These are phyloP conservation scores for Amylostereum chailletii DNA, from an alignment of 1,284 basidiomycete genomes.

Conservation along the genomic window DNA sequence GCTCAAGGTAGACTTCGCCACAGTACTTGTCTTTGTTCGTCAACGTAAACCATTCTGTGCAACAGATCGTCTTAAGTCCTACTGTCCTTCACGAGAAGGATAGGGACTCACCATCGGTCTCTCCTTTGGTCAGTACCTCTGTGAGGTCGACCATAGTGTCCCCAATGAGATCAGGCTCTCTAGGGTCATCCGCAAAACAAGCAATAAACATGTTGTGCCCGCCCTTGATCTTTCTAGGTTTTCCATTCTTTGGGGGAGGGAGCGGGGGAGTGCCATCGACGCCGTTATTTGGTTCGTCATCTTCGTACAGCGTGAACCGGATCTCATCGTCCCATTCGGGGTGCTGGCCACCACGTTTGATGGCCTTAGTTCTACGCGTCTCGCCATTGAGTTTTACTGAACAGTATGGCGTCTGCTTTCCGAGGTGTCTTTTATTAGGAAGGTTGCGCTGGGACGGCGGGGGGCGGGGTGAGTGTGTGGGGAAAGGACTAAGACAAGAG, in stretches of 20 bases:
- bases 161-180: constrained; percentile 94
- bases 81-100: not conserved
- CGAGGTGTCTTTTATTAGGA: constrained; percentile 89
- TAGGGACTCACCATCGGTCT: constrained; percentile 79
- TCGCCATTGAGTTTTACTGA: constrained; percentile 71
- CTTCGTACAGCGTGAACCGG: constrained; percentile 86
- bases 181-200: constrained; percentile 92
- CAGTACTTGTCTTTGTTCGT: constrained; percentile 87
- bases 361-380: constrained; percentile 80
- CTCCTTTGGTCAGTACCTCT: constrained; percentile 88
- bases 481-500: constrained; percentile 12
- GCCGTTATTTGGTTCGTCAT: constrained; percentile 49
- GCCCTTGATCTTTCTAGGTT: constrained; percentile 56
- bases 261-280: constrained; percentile 51
- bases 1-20: constrained; percentile 88
- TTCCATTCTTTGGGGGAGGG: constrained; percentile 46
- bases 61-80: constrained; percentile 2
- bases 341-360: constrained; percentile 95
- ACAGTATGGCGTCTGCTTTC: constrained; percentile 98
- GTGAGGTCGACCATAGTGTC: constrained; percentile 84
- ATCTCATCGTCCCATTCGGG: constrained; percentile 99
- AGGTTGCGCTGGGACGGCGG: constrained; percentile 64
- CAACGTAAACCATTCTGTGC: constrained; percentile 87
- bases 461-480: constrained; percentile 8
- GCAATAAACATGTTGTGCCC: constrained; percentile 75